phyloP scores from a whole-genome alignment of 805 yeast species.

The Suhomyces xylopsoci region DNA sequence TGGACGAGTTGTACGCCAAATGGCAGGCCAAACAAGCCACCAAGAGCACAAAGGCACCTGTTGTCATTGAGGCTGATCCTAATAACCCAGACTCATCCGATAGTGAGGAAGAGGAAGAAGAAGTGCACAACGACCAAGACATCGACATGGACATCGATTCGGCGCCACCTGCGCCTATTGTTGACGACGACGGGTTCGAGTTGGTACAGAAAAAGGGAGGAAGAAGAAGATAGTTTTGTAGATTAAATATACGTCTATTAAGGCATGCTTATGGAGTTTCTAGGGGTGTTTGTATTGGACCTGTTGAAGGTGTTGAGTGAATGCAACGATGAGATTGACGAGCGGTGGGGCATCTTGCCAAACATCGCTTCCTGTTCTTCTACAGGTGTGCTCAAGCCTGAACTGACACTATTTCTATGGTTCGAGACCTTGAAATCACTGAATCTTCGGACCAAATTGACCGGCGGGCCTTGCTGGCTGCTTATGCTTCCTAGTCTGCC shows the following conservation, averaged over 20 bases:
- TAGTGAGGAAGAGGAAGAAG: slow-evolving; percentile 46
- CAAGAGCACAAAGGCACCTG: slow-evolving; percentile 28
- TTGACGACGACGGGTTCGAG: slow-evolving; percentile 95
- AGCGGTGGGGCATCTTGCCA: slow-evolving; percentile 14
- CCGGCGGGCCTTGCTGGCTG: slow-evolving; percentile 31
- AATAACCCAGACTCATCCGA: slow-evolving; percentile 56
- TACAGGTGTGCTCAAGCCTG: slow-evolving; percentile 22
- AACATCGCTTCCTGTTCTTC: slow-evolving; percentile 29
- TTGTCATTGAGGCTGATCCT: slow-evolving; percentile 57
- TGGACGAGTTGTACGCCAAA: slow-evolving; percentile 57
- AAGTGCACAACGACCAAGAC: slow-evolving; percentile 36
- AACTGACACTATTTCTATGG: slow-evolving; percentile 23
- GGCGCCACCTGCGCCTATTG: slow-evolving; percentile 53
- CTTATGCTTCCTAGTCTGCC: slow-evolving; percentile 11
- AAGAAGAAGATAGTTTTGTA: slow-evolving; percentile 18
- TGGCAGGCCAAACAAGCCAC: slow-evolving; percentile 55
- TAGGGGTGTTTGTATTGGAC: slow-evolving; percentile 31
- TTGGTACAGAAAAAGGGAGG: slow-evolving; percentile 72
- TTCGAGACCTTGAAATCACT: slow-evolving; percentile 39
- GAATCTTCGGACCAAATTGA: slow-evolving; percentile 46
- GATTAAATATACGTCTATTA: neutral
- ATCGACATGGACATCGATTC: slow-evolving; percentile 31
- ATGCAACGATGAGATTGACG: slow-evolving; percentile 37
- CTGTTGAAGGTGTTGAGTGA: slow-evolving; percentile 41
- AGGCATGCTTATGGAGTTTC: slow-evolving; percentile 29